These are phyloP conservation scores for Phellopilus nigrolimitatus DNA, from an alignment of 1,284 basidiomycete species.

Conservation along the genomic window DNA sequence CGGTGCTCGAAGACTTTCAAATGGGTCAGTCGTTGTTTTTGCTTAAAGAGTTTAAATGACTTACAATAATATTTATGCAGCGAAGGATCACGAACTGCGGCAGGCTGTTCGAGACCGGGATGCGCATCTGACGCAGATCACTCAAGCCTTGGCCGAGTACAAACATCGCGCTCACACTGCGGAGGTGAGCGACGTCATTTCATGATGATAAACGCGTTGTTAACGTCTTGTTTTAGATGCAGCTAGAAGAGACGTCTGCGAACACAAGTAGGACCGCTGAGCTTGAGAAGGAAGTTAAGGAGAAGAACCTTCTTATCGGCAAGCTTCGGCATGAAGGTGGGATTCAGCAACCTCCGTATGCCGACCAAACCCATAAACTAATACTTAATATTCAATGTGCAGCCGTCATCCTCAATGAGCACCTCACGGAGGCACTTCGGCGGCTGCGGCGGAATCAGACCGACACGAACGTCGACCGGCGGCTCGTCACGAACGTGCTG, in stretches of 20 bases:
- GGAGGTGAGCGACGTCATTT: slow-evolving; percentile 49
- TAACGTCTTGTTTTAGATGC: slow-evolving; percentile 38
- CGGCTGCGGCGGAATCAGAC: slow-evolving; percentile 82
- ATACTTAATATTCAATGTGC: slow-evolving; percentile 13
- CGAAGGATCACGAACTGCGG: slow-evolving; percentile 70
- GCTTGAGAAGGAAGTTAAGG: slow-evolving; percentile 88
- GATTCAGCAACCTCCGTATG: too few species aligned
- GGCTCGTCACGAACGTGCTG: slow-evolving; percentile 92
- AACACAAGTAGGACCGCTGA: slow-evolving; percentile 62
- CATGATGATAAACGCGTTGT: slow-evolving; percentile 1
- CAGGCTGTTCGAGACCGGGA: slow-evolving; percentile 83
- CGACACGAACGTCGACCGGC: slow-evolving; percentile 87
- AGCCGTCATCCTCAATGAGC: slow-evolving; percentile 97
- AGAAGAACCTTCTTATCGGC: slow-evolving; percentile 87
- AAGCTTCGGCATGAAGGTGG: slow-evolving; percentile 93
- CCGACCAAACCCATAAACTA: too few species aligned
- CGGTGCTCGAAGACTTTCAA: slow-evolving; percentile 94
- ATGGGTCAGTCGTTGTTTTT: slow-evolving; percentile 51
- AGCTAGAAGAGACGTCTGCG: slow-evolving; percentile 69
- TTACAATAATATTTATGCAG: slow-evolving; percentile 33
- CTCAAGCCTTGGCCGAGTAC: slow-evolving; percentile 75
- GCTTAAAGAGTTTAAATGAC: slow-evolving; percentile 11
- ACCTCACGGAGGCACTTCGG: slow-evolving; percentile 95
- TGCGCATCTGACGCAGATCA: slow-evolving; percentile 63
- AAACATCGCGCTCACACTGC: slow-evolving; percentile 83